These are phyloP conservation scores for Camelina laxa DNA, from an alignment of 345 rosid genomes.

Conservation along the genomic window DNA sequence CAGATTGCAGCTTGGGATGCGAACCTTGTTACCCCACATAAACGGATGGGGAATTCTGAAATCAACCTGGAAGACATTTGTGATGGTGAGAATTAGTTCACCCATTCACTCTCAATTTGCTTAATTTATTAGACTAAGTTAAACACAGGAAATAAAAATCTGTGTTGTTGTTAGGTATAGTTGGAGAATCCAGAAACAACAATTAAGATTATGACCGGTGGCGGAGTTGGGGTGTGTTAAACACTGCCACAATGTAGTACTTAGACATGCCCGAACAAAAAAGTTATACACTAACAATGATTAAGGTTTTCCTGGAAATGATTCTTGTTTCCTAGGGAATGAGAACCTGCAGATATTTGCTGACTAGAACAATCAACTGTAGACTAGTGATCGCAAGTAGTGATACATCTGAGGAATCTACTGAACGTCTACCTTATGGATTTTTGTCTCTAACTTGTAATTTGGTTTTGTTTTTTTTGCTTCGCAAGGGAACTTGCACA, in stretches of 20 bases:
- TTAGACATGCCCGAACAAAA: background rate
- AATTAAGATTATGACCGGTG: background rate
- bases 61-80: conserved; percentile 63
- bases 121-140: background rate
- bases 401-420: conserved; percentile 16
- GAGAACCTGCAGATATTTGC: background rate
- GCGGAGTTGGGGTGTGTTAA: background rate
- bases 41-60: conserved; percentile 90
- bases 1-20: conserved; percentile 99
- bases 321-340: conserved; percentile 13
- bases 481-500: conserved; percentile 68
- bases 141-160: background rate
- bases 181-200: background rate
- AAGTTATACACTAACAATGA: background rate
- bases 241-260: background rate
- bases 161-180: conserved; percentile 18
- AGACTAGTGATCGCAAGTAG: conserved; percentile 14
- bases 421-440: conserved; percentile 5
- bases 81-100: conserved; percentile 64
- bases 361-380: conserved; percentile 21
- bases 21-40: conserved; percentile 90
- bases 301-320: background rate
- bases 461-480: background rate
- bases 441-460: conserved; percentile 4
- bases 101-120: background rate